phyloP scores from a whole-genome alignment of 768 basidiomycete genomes.

The Lyophyllum atratum region DNA sequence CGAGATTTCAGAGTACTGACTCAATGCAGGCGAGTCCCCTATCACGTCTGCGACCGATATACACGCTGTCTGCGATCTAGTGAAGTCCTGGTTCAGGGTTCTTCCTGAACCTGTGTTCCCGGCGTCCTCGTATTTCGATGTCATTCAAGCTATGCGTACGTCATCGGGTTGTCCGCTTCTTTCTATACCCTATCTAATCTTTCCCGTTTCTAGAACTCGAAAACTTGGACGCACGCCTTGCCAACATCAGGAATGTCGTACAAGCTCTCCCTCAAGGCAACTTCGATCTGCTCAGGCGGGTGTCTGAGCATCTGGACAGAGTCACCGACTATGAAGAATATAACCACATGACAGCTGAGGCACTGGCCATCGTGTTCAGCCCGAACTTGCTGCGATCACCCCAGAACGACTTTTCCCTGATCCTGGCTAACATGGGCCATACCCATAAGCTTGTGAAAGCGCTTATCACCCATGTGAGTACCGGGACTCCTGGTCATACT shows the following conservation, averaged over 20 bases:
- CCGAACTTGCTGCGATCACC: slow-evolving; percentile 79
- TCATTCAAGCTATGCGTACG: slow-evolving; percentile 75
- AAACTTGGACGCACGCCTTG: slow-evolving; percentile 66
- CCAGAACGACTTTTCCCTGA: slow-evolving; percentile 75
- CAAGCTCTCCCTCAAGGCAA: slow-evolving; percentile 70
- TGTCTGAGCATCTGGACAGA: slow-evolving; percentile 86
- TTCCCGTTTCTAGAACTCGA: slow-evolving; percentile 57
- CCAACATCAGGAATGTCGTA: slow-evolving; percentile 65
- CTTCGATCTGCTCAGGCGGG: slow-evolving; percentile 77
- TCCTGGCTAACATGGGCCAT: slow-evolving; percentile 79
- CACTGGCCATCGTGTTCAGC: slow-evolving; percentile 84
- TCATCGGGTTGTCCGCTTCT: slow-evolving; percentile 2
- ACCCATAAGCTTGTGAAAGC: slow-evolving; percentile 76
- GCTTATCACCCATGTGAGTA: slow-evolving; percentile 72
- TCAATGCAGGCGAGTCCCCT: slow-evolving; percentile 55
- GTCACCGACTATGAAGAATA: slow-evolving; percentile 88
- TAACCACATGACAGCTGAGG: slow-evolving; percentile 89
- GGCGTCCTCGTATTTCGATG: slow-evolving; percentile 60
- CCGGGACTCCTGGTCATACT: neutral
- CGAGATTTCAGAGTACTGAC: neutral
- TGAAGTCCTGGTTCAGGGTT: slow-evolving; percentile 86
- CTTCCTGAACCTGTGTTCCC: slow-evolving; percentile 83
- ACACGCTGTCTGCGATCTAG: slow-evolving; percentile 78
- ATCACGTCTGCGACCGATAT: slow-evolving; percentile 67
- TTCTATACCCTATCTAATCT: slow-evolving; percentile 1